Conservation (phyloP, 192 early-diverging fungal species). For the Gorgonomyces haynaldii region DNA sequence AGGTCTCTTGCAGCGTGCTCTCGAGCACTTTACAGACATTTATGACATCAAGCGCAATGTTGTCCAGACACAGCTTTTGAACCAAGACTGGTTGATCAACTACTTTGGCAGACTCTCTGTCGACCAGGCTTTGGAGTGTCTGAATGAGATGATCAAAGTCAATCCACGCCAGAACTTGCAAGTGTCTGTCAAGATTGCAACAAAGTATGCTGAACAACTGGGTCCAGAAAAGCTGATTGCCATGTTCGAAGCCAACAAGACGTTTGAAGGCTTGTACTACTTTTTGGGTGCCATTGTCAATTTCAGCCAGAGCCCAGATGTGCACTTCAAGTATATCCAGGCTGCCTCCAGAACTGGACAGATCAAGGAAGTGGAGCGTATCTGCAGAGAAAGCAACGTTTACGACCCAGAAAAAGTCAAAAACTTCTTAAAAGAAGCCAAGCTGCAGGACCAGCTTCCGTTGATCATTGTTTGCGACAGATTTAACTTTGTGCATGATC, state of each 20-base stretch:
- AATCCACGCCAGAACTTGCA: conserved; percentile 94
- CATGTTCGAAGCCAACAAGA: conserved; percentile 84
- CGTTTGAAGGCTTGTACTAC: conserved; percentile 91
- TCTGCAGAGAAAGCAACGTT: conserved; percentile 90
- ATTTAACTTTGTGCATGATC: conserved; percentile 92
- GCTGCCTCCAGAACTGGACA: conserved; percentile 86
- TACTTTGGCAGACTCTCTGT: conserved; percentile 95
- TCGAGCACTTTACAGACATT: conserved; percentile 95
- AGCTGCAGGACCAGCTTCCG: conserved; percentile 90
- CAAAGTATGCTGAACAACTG: conserved; percentile 93
- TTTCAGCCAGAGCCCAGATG: conserved; percentile 83
- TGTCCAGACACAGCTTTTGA: conserved; percentile 75
- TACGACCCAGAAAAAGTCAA: conserved; percentile 98
- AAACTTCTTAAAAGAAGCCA: conserved; percentile 97
- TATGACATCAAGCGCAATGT: conserved; percentile 93
- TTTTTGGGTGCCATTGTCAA: conserved; percentile 95
- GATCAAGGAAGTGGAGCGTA: conserved; percentile 93
- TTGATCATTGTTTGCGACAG: conserved; percentile 98
- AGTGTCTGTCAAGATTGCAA: conserved; percentile 87
- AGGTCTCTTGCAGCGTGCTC: conserved; percentile 85
- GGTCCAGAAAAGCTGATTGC: conserved; percentile 78
- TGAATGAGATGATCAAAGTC: conserved; percentile 85
- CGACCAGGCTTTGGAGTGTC: conserved; percentile 89
- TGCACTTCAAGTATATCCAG: conserved; percentile 99
- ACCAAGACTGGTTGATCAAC: conserved; percentile 81